phyloP scores from a whole-genome alignment of 2,329 filamentous ascomycete species.

The Teratosphaeria epicoccoides region DNA sequence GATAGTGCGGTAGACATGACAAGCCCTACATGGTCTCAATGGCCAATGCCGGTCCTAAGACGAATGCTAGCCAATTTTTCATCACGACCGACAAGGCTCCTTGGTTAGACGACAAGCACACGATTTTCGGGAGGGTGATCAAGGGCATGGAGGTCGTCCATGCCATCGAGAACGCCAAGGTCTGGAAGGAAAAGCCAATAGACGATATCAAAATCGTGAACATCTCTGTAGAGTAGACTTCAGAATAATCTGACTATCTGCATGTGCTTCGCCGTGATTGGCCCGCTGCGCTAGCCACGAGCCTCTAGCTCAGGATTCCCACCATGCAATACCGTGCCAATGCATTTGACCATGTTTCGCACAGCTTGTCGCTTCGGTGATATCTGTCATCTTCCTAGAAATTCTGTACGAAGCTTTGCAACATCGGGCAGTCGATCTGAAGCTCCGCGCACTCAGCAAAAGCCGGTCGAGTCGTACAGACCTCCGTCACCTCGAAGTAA shows the following conservation, averaged over 20 bases:
- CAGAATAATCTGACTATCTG: neutral
- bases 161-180: conserved; percentile 83
- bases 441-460: conserved; percentile 6
- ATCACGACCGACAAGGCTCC: conserved; percentile 96
- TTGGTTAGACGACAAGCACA: conserved; percentile 94
- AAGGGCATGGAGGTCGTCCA: conserved; percentile 90
- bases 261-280: neutral
- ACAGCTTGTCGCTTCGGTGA: neutral
- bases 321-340: neutral
- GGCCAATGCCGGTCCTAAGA: conserved; percentile 93
- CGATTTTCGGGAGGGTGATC: conserved; percentile 83
- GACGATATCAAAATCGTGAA: conserved; percentile 97
- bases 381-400: neutral
- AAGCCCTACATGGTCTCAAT: conserved; percentile 94
- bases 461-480: conserved; percentile 1
- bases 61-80: conserved; percentile 95
- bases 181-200: conserved; percentile 84
- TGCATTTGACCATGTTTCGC: neutral
- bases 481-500: conserved; percentile 1
- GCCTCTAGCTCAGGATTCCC: neutral
- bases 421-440: neutral
- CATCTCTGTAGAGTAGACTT: conserved; percentile 40
- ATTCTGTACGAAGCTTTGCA: neutral
- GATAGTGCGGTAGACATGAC: conserved; percentile 51
- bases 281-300: neutral